Evolutionary conservation across 2,329 filamentous ascomycete genomes (phyloP).

Genomic region (Aspergillus melleus): DNA sequence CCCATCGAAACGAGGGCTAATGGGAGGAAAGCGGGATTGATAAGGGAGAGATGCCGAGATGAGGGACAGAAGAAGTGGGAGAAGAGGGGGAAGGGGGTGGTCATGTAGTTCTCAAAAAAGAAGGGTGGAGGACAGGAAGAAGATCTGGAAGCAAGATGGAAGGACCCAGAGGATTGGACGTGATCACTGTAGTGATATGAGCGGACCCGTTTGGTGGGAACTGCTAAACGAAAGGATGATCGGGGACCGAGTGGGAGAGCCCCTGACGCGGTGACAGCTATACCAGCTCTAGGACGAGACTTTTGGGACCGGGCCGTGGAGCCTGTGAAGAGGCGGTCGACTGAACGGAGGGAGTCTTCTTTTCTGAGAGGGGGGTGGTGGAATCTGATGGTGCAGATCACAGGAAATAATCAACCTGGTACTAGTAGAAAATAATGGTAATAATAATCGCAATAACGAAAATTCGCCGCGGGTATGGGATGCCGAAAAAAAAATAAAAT

Average conservation of each 20-base stretch:
- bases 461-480: background rate
- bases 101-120: conserved; percentile 28
- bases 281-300: conserved; percentile 23
- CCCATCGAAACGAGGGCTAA: conserved; percentile 27
- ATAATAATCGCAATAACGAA: conserved; percentile 1
- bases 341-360: conserved; percentile 18
- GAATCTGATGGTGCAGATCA: conserved; percentile 23
- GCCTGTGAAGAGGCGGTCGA: conserved; percentile 28
- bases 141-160: conserved; percentile 31
- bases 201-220: conserved; percentile 38
- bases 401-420: conserved; percentile 7
- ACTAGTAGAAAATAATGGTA: conserved; percentile 13
- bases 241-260: conserved; percentile 26
- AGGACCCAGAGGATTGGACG: conserved; percentile 29
- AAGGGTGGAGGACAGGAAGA: conserved; percentile 21
- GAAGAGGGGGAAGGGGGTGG: conserved; percentile 26
- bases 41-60: conserved; percentile 12
- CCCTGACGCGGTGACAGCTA: conserved; percentile 42
- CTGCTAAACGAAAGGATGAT: conserved; percentile 27
- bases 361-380: conserved; percentile 6
- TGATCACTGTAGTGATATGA: conserved; percentile 37
- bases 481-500: conserved; percentile 2
- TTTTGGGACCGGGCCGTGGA: conserved; percentile 26
- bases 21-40: conserved; percentile 3
- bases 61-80: conserved; percentile 18